Evolutionary conservation across 306 rosid species (phyloP).

Genomic region (Trifolium fragiferum): DNA sequence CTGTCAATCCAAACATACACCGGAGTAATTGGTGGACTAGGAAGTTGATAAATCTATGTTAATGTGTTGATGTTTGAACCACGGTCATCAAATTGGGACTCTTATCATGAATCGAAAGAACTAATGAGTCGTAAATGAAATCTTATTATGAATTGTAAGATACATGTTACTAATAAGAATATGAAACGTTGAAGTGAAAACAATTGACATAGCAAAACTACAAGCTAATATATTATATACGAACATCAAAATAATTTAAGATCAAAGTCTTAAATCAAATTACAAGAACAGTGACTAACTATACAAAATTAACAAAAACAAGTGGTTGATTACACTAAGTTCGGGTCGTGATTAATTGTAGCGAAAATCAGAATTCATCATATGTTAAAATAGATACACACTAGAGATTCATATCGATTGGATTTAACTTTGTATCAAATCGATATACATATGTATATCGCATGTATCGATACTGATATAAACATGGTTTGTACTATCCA

Average conservation of each 20-base stretch:
- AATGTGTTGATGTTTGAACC: constrained; percentile 2
- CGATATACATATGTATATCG: background rate
- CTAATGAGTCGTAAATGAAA: too few relatives aligned
- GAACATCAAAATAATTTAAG: too few relatives aligned
- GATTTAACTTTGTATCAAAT: background rate
- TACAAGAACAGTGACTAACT: background rate
- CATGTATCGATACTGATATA: background rate
- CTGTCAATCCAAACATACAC: too few relatives aligned
- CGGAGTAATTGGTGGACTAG: background rate
- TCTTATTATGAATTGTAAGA: background rate
- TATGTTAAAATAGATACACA: constrained; percentile 1
- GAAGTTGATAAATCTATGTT: constrained; percentile 9
- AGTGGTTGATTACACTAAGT: background rate
- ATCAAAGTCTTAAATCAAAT: too few relatives aligned
- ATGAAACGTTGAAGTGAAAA: background rate
- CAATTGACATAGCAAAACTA: background rate
- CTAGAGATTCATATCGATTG: background rate
- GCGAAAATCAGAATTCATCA: background rate
- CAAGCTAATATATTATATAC: background rate
- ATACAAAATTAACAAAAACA: too few relatives aligned
- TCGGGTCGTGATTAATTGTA: background rate
- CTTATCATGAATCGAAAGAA: too few relatives aligned
- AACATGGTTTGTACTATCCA: constrained; percentile 12
- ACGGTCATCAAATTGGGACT: background rate
- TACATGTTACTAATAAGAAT: background rate